Evolutionary conservation across 768 basidiomycete species (phyloP).

Genomic region (Calocybe gangraenosa): DNA sequence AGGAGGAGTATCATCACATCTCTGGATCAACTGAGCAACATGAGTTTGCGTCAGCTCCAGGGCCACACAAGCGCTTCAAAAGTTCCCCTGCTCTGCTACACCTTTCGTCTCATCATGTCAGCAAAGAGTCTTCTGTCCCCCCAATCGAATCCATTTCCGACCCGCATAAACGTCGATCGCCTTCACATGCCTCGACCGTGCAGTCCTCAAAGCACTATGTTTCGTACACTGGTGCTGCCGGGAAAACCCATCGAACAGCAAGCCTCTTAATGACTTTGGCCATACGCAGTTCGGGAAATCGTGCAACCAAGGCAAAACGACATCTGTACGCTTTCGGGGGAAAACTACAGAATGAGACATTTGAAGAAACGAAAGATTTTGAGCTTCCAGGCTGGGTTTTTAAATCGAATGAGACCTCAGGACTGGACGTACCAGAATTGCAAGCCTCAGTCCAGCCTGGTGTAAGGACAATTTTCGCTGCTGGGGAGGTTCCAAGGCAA

Average conservation of each 20-base stretch:
- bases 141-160: slow-evolving; percentile 23
- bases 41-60: slow-evolving; percentile 1
- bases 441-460: background rate
- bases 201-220: slow-evolving; percentile 13
- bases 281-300: slow-evolving; percentile 40
- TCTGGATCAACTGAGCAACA: slow-evolving; percentile 6
- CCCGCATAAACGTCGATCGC: slow-evolving; percentile 11
- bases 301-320: slow-evolving; percentile 46
- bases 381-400: slow-evolving; percentile 53
- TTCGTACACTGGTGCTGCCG: slow-evolving; percentile 14
- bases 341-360: slow-evolving; percentile 44
- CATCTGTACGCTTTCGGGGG: slow-evolving; percentile 58
- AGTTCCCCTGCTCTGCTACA: slow-evolving; percentile 7
- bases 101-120: slow-evolving; percentile 5
- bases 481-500: slow-evolving; percentile 4
- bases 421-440: slow-evolving; percentile 5
- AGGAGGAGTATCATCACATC: background rate
- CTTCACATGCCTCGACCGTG: slow-evolving; percentile 14
- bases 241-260: slow-evolving; percentile 15
- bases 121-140: slow-evolving; percentile 21
- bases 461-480: slow-evolving; percentile 1
- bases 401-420: slow-evolving; percentile 14
- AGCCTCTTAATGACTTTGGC: slow-evolving; percentile 43
- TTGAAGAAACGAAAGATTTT: slow-evolving; percentile 47
- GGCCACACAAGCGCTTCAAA: slow-evolving; percentile 16